Evolutionary conservation across 2,329 filamentous ascomycete genomes (phyloP).

Genomic region (Stachybotrys chlorohalonatus): DNA sequence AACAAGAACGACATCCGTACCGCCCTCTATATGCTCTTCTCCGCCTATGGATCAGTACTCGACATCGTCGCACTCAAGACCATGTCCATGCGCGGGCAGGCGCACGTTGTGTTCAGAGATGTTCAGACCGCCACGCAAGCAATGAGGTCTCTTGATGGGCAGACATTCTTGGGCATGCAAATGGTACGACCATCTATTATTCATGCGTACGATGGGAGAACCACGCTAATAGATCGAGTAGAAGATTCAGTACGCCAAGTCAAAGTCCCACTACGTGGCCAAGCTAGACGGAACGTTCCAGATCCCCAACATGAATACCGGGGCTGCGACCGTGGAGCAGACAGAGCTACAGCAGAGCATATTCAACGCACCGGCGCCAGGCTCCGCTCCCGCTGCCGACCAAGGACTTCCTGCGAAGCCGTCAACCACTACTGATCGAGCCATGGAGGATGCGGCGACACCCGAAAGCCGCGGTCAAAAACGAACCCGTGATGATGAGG

Average conservation of each 20-base stretch:
- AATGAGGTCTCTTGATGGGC: slow-evolving; percentile 79
- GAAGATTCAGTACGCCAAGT: slow-evolving; percentile 88
- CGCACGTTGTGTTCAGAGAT: slow-evolving; percentile 85
- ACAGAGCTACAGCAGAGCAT: slow-evolving; percentile 73
- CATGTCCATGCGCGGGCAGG: slow-evolving; percentile 88
- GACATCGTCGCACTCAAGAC: slow-evolving; percentile 89
- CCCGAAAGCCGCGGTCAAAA: slow-evolving; percentile 57
- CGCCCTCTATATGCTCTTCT: slow-evolving; percentile 86
- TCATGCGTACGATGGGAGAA: background rate
- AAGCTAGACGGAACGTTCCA: slow-evolving; percentile 90
- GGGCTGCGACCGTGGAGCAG: slow-evolving; percentile 48
- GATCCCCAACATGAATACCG: slow-evolving; percentile 47
- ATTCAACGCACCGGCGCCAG: slow-evolving; percentile 59
- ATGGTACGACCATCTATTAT: slow-evolving; percentile 50
- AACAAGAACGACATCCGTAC: slow-evolving; percentile 81
- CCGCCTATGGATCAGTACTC: slow-evolving; percentile 84
- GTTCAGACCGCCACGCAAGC: slow-evolving; percentile 88
- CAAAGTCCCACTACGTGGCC: slow-evolving; percentile 77
- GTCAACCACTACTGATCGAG: slow-evolving; percentile 33
- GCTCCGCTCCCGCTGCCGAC: slow-evolving; percentile 29
- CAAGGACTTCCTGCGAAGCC: slow-evolving; percentile 37
- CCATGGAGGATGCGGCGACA: slow-evolving; percentile 41
- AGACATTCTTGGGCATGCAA: slow-evolving; percentile 74
- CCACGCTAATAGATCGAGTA: slow-evolving; percentile 24
- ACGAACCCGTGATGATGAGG: slow-evolving; percentile 57